Base-by-base conservation (phyloP, 2,329 filamentous ascomycete genomes). In the Orbilia blumenaviensis region DNA sequence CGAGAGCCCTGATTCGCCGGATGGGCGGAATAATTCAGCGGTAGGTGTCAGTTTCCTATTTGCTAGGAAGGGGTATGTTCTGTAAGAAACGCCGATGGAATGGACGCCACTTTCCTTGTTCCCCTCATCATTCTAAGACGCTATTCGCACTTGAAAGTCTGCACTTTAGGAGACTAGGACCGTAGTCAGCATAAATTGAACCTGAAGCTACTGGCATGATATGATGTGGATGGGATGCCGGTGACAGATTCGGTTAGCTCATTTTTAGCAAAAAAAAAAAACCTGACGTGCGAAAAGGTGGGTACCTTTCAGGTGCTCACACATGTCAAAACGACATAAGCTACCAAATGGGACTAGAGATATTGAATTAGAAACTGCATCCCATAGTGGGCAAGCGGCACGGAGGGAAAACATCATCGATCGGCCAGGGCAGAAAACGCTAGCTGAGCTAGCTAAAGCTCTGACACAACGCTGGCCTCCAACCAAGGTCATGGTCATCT, bases 401-500 rank as follows among this genome's bases (percentile, higher is more conserved):
- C 63, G 71, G 48, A 75, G 71, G 71, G 64, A 75, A 66, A 67
- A 50, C 69, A 75, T 75, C 69, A 75, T 75, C 63, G 69, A 75
- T 75, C 71, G 58, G 71, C 71, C 71, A 67, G 71, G 71, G 71
- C 71, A 67, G 41, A 16, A n/a, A 52, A 61, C 41, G 63, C 54
- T 63, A 74, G 62, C 68, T 73, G 52, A 42, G 41, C 27, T 66
- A 74, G 62, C 71, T 67, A 75, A 75, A 75, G 71, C 71, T 68
- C 56, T 58, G 67, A 63, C 38, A 56, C 63, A 75, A 50, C 71
- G 64, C 32, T 32, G 10, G 46, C 61, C 54, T 52, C 41, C 34
- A 75, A 67, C 38, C 56, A 75, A 74, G 71, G 71, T 75, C 71
- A 74, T 75, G 71, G 71, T 75, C 71, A 74, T 75, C 62, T 68